phyloP scores from a whole-genome alignment of 129 eudicot species.

The Kitagawia praeruptora region DNA sequence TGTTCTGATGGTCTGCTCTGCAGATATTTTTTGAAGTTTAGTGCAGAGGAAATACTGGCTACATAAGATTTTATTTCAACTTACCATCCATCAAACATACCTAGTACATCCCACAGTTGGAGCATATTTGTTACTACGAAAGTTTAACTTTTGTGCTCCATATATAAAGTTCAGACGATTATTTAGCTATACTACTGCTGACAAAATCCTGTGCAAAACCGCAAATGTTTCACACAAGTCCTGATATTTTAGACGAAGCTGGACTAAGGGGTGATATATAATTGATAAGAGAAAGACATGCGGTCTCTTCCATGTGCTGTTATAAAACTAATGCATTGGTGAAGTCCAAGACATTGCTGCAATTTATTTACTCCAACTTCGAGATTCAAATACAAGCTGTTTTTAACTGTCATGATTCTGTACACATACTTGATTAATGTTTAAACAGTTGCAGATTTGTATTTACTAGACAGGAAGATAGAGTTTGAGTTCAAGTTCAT shows the following conservation, averaged over 20 bases:
- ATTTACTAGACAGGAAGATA: no score
- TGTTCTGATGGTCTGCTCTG: no score
- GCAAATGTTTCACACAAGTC: background rate
- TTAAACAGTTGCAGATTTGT: no score
- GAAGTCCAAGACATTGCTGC: background rate
- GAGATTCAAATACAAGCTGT: no score
- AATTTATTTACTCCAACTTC: no score
- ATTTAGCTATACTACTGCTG: background rate
- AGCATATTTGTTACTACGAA: background rate
- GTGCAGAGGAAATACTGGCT: no score
- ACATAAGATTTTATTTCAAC: no score
- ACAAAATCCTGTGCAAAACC: background rate
- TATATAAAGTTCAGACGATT: background rate
- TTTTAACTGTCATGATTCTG: no score
- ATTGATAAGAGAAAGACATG: background rate
- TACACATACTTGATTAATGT: no score
- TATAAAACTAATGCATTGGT: no score
- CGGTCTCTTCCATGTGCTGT: background rate
- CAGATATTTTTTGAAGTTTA: no score
- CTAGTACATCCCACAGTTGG: background rate
- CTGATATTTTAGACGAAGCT: background rate
- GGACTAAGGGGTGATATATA: background rate
- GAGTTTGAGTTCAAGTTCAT: no score
- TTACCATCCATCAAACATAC: background rate
- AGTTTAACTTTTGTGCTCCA: background rate